These are phyloP conservation scores for Silene uniflora DNA, from an alignment of 148 eudicot species.

Conservation along the genomic window DNA sequence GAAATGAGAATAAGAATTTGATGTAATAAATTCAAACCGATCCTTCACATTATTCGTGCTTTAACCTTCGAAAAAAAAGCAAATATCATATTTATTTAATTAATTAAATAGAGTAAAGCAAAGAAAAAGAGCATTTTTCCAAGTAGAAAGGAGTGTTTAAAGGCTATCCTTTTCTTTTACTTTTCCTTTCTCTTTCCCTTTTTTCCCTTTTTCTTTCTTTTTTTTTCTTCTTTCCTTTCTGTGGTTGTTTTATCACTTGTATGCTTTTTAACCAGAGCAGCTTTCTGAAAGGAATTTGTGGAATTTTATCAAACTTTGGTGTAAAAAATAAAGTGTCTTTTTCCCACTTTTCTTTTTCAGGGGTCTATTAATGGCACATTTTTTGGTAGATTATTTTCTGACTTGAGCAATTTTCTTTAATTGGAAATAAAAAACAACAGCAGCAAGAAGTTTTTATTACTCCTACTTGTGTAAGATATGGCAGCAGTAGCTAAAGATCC, in stretches of 20 bases:
- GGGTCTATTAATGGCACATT: slow-evolving; percentile 10
- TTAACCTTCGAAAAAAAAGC: neutral
- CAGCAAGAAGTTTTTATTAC: too few relatives aligned
- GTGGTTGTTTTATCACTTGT: slow-evolving; percentile 1
- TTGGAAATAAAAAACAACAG: too few relatives aligned
- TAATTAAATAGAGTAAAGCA: neutral
- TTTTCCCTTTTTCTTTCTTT: neutral
- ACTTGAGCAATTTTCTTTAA: too few relatives aligned
- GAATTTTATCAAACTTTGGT: slow-evolving; percentile 18
- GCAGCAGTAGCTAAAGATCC: slow-evolving; percentile 29
- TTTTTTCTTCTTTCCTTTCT: neutral
- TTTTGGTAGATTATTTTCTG: too few relatives aligned
- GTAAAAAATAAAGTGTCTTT: slow-evolving; percentile 8
- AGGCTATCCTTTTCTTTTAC: neutral
- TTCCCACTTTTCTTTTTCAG: slow-evolving; percentile 8
- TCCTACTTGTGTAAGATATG: neutral
- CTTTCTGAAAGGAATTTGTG: slow-evolving; percentile 19
- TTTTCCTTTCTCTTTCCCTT: neutral
- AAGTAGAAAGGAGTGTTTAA: slow-evolving; percentile 13
- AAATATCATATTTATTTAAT: neutral
- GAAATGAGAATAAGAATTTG: neutral
- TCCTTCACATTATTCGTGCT: slow-evolving; percentile 31
- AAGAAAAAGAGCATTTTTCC: slow-evolving; percentile 22
- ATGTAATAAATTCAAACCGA: slow-evolving; percentile 18
- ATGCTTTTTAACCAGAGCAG: neutral